These are phyloP conservation scores for Ceratocystis huliohia DNA, from an alignment of 2,329 filamentous ascomycete species.

Conservation along the genomic window DNA sequence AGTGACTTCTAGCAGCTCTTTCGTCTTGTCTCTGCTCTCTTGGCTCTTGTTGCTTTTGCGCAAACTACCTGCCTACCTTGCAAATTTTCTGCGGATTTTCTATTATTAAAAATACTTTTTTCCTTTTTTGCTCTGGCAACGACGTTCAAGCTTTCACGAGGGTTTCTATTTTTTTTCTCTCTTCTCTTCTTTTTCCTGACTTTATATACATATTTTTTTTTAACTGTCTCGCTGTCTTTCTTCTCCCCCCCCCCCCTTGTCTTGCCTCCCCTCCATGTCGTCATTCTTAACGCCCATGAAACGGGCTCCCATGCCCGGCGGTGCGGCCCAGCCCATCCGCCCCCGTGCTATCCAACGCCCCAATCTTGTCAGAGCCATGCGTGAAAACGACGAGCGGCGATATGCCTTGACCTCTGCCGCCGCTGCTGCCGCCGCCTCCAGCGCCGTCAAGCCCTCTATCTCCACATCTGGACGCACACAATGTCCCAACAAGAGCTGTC, in stretches of 20 bases:
- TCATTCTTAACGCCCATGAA: slow-evolving; percentile 35
- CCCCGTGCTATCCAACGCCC: slow-evolving; percentile 30
- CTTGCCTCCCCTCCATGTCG: slow-evolving; percentile 30
- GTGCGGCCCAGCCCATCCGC: slow-evolving; percentile 28
- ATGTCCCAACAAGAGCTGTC: slow-evolving; percentile 49
- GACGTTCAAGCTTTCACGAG: not conserved
- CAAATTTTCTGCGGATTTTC: not conserved
- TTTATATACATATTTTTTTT: too few species aligned
- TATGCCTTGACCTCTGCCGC: slow-evolving; percentile 25
- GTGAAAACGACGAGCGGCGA: slow-evolving; percentile 38
- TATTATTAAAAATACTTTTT: not conserved
- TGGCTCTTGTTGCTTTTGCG: too few species aligned
- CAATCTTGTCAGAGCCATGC: slow-evolving; percentile 40
- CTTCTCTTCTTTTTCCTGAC: not conserved
- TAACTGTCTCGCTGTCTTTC: not conserved
- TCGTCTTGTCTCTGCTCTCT: too few species aligned
- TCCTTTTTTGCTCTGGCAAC: slow-evolving; percentile 1
- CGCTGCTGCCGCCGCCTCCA: slow-evolving; percentile 25
- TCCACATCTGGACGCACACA: slow-evolving; percentile 29
- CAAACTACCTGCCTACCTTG: too few species aligned
- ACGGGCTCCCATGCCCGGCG: slow-evolving; percentile 26
- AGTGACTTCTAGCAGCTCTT: too few species aligned
- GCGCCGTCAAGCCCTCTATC: slow-evolving; percentile 25
- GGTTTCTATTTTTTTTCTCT: not conserved
- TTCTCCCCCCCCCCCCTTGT: not conserved